A percentile compares a stretch with the other conserved stretches of the same genome.
Conservation (phyloP, 106 monocot genomes). For the Vanilla planifolia region DNA sequence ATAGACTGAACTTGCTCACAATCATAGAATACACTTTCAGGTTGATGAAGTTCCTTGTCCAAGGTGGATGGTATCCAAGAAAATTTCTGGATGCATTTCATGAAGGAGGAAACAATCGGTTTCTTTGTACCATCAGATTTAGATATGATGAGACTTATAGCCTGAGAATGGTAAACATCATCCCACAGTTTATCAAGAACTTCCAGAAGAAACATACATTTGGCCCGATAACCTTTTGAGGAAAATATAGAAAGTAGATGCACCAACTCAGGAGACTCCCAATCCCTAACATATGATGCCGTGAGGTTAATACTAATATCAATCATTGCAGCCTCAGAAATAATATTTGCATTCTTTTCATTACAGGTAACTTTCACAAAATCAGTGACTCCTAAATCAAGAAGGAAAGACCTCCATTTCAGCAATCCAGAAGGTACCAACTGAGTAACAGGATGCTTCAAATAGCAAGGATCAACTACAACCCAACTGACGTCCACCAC, state of each 20-base stretch:
- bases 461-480: conserved; percentile 72
- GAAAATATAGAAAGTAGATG: conserved; percentile 64
- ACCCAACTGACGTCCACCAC: conserved; percentile 40
- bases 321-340: conserved; percentile 2
- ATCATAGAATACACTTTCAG: conserved; percentile 72
- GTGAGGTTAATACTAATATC: not conserved
- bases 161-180: conserved; percentile 48
- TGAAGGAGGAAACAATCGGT: conserved; percentile 43
- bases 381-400: conserved; percentile 82
- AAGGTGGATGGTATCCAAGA: conserved; percentile 71
- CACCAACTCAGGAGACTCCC: conserved; percentile 87
- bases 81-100: conserved; percentile 45
- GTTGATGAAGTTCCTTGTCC: conserved; percentile 59
- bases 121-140: conserved; percentile 14
- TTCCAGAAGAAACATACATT: conserved; percentile 84
- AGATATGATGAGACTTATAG: conserved; percentile 15
- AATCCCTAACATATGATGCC: conserved; percentile 40
- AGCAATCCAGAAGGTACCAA: conserved; percentile 20
- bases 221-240: conserved; percentile 36
- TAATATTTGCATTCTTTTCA: conserved; percentile 27
- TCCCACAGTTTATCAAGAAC: conserved; percentile 94
- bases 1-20: conserved; percentile 66
- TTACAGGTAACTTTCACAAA: conserved; percentile 68
- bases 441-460: conserved; percentile 50
- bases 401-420: conserved; percentile 72